Evolutionary conservation across 202 grass and related monocot genomes (phyloP), one percentile per base, ranked within the genome.

Genomic region (Saccharum hybrid): DNA sequence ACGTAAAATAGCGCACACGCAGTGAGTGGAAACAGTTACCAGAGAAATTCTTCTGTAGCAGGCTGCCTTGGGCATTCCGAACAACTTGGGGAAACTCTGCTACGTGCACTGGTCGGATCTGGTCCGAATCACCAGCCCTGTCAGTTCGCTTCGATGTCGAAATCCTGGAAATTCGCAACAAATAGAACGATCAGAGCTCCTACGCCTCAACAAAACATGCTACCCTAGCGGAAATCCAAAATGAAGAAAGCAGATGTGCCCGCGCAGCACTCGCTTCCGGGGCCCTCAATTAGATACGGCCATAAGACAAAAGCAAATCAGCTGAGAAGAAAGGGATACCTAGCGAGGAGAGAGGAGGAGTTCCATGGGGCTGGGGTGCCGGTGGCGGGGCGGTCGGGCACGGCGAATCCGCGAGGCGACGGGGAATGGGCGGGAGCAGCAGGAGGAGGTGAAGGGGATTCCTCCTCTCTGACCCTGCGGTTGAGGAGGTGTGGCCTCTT

Each of bases 51-150:
- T 78, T 93, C 74, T 85, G 81, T 75, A 91, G 60, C 70, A 95
- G 70, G 83, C 76, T 90, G 63, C 87, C 83, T 84, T 98, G 96
- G 28, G 96, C 93, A 92, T 90, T 92, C 70, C 96, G 93, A 83
- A 96, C 91, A 18, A 81, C 61, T 78, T 90, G 87, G 45, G 96
- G 96, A 83, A 96, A 95, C 67, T 95, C 90, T 48, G 87, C 82
- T 82, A 98, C 88, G 59, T 61, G 88, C 18, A 96, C 93, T 11
- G 96, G 96, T 84, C 87, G 89, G 75, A 81, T 98, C 82, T 92
- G 93, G 60, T 89, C 86, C 71, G 79, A 82, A 68, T 82, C 84
- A 56, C 71, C 93, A 19, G 66, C 64, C 66, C 79, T 94, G 38
- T 90, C 89, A 65, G 82, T 65, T 81, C 82, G 79, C 38, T 91